These are phyloP conservation scores for Fraxinus platypoda DNA, from an alignment of 305 asterid species.

Conservation along the genomic window DNA sequence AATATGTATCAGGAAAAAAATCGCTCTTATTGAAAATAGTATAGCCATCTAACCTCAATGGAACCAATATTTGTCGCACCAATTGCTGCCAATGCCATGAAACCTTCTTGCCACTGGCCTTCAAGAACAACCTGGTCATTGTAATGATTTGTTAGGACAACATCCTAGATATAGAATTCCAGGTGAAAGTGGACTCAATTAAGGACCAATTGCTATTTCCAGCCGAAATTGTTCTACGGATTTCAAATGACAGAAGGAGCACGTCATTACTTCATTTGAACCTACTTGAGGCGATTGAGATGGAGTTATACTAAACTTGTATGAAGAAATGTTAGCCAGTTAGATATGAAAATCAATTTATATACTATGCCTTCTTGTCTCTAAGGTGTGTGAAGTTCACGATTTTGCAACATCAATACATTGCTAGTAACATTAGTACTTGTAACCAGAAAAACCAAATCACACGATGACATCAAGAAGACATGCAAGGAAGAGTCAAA, in stretches of 20 bases:
- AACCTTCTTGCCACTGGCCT: slow-evolving; percentile 92
- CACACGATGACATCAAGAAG: neutral
- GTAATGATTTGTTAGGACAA: slow-evolving; percentile 25
- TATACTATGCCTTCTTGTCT: neutral
- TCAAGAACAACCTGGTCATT: slow-evolving; percentile 81
- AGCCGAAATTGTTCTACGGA: neutral
- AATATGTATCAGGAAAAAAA: neutral
- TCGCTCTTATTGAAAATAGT: neutral
- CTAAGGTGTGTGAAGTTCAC: neutral
- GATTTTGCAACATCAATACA: neutral
- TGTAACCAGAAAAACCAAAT: neutral
- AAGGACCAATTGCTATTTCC: neutral
- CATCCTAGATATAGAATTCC: neutral
- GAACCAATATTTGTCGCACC: slow-evolving; percentile 98
- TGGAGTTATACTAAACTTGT: neutral
- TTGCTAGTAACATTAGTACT: neutral
- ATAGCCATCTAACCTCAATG: slow-evolving; percentile 58
- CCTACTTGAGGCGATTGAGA: neutral
- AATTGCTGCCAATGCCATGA: slow-evolving; percentile 92
- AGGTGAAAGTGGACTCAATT: neutral
- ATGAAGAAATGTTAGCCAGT: neutral
- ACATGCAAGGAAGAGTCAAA: neutral
- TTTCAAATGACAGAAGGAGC: neutral
- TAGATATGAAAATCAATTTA: neutral
- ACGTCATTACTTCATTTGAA: neutral